These are phyloP conservation scores for Metschnikowia matae DNA, from an alignment of 805 yeast genomes.

Conservation along the genomic window DNA sequence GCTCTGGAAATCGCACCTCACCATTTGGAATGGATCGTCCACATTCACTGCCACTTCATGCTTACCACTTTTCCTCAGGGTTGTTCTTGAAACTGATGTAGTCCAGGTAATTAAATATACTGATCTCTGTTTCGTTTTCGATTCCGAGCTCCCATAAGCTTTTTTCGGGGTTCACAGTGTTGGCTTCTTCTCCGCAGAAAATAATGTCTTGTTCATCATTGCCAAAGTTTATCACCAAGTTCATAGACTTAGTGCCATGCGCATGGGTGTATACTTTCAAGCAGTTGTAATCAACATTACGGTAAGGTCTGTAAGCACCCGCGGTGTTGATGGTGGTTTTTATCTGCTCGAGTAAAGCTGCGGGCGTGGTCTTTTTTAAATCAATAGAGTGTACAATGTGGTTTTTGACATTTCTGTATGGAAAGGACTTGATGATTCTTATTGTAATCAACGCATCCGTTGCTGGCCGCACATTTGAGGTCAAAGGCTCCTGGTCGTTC, in stretches of 20 bases:
- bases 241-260: slow-evolving; percentile 90
- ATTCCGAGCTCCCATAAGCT: slow-evolving; percentile 37
- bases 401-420: slow-evolving; percentile 82
- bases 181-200: slow-evolving; percentile 19
- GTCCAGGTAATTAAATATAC: slow-evolving; percentile 66
- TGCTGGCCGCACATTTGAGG: slow-evolving; percentile 72
- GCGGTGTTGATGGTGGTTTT: slow-evolving; percentile 45
- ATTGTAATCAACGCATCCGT: slow-evolving; percentile 76
- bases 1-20: neutral
- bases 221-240: slow-evolving; percentile 85
- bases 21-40: neutral
- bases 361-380: slow-evolving; percentile 63
- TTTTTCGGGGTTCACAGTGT: slow-evolving; percentile 12
- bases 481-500: slow-evolving; percentile 47
- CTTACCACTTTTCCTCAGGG: slow-evolving; percentile 88
- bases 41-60: neutral
- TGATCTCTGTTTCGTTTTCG: slow-evolving; percentile 89
- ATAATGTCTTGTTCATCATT: slow-evolving; percentile 69
- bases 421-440: slow-evolving; percentile 86
- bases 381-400: slow-evolving; percentile 66
- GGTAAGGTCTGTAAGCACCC: slow-evolving; percentile 75
- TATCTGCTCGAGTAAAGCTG: slow-evolving; percentile 54
- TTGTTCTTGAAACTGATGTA: slow-evolving; percentile 68
- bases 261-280: slow-evolving; percentile 91
- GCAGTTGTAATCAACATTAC: slow-evolving; percentile 69